Evolutionary conservation across 371 early-diverging fungal species (phyloP).

Genomic region (Zychaea mexicana): DNA sequence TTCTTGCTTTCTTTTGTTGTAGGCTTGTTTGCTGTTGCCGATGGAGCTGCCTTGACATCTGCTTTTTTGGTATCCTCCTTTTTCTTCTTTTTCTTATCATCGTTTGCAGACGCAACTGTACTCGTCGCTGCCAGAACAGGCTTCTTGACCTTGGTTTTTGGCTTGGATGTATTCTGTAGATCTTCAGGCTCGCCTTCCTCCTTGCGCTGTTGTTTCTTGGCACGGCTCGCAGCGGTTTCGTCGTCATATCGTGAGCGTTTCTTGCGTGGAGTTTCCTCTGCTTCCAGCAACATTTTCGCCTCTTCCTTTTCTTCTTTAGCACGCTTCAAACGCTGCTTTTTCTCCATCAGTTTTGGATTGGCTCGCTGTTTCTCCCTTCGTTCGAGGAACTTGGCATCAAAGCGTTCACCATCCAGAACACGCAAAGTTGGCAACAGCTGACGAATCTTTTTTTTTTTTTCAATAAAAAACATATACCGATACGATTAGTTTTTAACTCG

Average conservation of each 20-base stretch:
- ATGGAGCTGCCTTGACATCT: neutral
- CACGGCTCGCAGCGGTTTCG: neutral
- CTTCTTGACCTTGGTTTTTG: too few relatives aligned
- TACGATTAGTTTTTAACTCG: too few relatives aligned
- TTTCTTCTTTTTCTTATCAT: conserved; percentile 20
- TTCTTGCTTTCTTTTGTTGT: conserved; percentile 11
- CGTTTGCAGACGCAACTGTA: too few relatives aligned
- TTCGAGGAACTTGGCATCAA: conserved; percentile 77
- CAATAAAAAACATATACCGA: too few relatives aligned
- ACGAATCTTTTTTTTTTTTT: conserved; percentile 39
- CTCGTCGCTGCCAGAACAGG: too few relatives aligned
- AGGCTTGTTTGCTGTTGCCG: conserved; percentile 1
- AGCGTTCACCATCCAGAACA: conserved; percentile 81
- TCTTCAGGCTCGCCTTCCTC: neutral
- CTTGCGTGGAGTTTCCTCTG: conserved; percentile 26
- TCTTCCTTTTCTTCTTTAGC: conserved; percentile 26
- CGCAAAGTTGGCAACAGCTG: conserved; percentile 72
- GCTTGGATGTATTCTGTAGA: neutral
- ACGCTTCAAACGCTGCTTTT: conserved; percentile 41
- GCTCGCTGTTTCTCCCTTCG: conserved; percentile 60
- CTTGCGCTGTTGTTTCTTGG: neutral
- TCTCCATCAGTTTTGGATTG: conserved; percentile 39
- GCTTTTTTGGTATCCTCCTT: conserved; percentile 16
- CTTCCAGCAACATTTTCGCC: conserved; percentile 7
- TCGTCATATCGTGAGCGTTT: conserved; percentile 17